phyloP scores from a whole-genome alignment of 2,329 filamentous ascomycete species.

The Nemania bipapillata region DNA sequence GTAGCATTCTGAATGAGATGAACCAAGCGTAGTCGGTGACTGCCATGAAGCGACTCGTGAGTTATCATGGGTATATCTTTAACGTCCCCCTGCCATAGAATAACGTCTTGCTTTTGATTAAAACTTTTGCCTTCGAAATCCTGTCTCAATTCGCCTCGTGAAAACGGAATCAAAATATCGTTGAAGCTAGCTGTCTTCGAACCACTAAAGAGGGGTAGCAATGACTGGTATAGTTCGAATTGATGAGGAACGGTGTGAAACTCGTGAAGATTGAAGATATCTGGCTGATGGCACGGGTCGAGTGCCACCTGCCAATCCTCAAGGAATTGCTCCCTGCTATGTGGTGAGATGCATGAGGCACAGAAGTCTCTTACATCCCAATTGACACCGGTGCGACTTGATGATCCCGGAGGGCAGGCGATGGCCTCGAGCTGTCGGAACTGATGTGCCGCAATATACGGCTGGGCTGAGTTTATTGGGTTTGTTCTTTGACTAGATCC shows the following conservation, averaged over 20 bases:
- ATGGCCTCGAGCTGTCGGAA: conserved; percentile 53
- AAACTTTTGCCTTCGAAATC: conserved; percentile 63
- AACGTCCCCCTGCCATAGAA: conserved; percentile 81
- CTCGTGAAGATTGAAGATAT: conserved; percentile 77
- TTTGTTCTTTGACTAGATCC: conserved; percentile 10
- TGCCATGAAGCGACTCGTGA: conserved; percentile 69
- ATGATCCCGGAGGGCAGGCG: conserved; percentile 72
- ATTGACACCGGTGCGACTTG: conserved; percentile 65
- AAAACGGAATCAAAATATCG: conserved; percentile 79
- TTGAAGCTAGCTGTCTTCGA: conserved; percentile 77
- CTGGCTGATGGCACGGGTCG: conserved; percentile 80
- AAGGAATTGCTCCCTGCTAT: conserved; percentile 75
- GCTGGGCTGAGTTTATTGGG: conserved; percentile 21
- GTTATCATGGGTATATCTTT: conserved; percentile 63
- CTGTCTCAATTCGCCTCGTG: conserved; percentile 60
- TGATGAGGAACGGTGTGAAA: conserved; percentile 74
- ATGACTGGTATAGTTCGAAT: conserved; percentile 69
- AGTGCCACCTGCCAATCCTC: conserved; percentile 72
- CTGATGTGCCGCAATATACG: conserved; percentile 43
- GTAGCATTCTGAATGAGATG: conserved; percentile 73
- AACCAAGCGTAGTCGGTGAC: conserved; percentile 77
- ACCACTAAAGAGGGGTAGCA: conserved; percentile 80
- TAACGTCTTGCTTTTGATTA: conserved; percentile 67
- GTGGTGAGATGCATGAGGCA: conserved; percentile 68
- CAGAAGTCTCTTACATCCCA: conserved; percentile 75